phyloP scores from a whole-genome alignment of 352 stramenopile genomes.

The Phytopythium helicoides region DNA sequence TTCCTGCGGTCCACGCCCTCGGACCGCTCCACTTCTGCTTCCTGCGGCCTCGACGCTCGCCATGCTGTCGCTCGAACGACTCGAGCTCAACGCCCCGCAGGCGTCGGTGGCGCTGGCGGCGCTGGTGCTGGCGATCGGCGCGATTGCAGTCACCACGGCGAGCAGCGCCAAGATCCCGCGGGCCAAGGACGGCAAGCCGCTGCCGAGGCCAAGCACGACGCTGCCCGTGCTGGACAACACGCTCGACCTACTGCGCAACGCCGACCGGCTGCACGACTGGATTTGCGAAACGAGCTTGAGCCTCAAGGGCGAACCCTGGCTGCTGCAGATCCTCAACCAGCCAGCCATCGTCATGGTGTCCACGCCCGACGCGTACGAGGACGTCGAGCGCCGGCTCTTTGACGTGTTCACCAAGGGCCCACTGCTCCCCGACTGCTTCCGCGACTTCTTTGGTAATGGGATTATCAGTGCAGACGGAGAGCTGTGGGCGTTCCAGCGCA shows the following conservation, averaged over 20 bases:
- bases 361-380: conserved; percentile 21
- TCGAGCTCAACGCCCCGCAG: too few species aligned
- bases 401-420: conserved; percentile 17
- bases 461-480: conserved; percentile 12
- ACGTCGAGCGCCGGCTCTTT: conserved; percentile 45
- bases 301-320: conserved; percentile 22
- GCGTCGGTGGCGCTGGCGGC: too few species aligned
- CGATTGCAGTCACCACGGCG: neutral
- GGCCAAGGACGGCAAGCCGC: neutral
- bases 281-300: conserved; percentile 12
- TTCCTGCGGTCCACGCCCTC: too few species aligned
- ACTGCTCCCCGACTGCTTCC: neutral
- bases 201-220: neutral
- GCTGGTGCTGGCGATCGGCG: neutral
- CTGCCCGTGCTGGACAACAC: conserved; percentile 1
- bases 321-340: conserved; percentile 14
- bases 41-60: too few species aligned
- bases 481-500: conserved; percentile 15
- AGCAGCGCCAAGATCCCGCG: neutral
- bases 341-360: conserved; percentile 25
- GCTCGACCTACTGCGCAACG: conserved; percentile 6
- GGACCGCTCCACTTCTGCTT: too few species aligned
- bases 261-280: conserved; percentile 30
- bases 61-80: too few species aligned
- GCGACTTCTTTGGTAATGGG: conserved; percentile 7